Percentiles rank a stretch among this genome's conserved stretches.
phyloP scores from a whole-genome alignment of 495 filamentous ascomycete species.

The Neurospora sp. region DNA sequence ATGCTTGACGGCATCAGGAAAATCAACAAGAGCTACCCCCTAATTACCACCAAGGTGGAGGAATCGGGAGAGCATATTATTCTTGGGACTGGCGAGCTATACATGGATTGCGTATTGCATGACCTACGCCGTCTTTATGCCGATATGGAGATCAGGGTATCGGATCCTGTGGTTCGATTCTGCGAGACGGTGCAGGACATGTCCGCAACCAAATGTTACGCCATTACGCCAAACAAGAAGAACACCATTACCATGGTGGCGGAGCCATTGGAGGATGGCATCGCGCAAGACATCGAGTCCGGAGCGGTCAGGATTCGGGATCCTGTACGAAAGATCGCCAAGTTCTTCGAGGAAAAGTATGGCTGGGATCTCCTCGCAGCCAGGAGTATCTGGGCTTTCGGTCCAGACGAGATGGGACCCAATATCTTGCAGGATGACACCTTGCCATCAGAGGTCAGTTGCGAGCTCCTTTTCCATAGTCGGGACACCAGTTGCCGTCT shows the following conservation, averaged over 20 bases:
- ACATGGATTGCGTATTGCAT: constrained; percentile 98
- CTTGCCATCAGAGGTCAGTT: constrained; percentile 62
- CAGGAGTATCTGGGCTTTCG: constrained; percentile 97
- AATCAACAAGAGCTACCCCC: constrained; percentile 93
- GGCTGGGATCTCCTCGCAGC: constrained; percentile 93
- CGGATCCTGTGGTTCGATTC: constrained; percentile 94
- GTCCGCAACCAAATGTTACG: constrained; percentile 95
- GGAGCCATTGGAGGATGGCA: constrained; percentile 87
- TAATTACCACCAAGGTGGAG: constrained; percentile 93
- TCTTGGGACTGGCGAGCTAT: constrained; percentile 89
- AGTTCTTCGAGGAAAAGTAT: constrained; percentile 96
- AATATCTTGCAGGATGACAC: constrained; percentile 98
- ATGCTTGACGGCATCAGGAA: constrained; percentile 96
- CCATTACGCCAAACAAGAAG: constrained; percentile 95
- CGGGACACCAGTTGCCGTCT: not conserved
- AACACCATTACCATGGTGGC: constrained; percentile 99
- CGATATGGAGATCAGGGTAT: constrained; percentile 99
- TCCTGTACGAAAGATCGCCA: constrained; percentile 83
- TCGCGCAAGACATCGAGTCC: constrained; percentile 90
- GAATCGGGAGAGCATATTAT: constrained; percentile 97
- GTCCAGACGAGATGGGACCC: constrained; percentile 87
- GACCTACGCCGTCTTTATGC: constrained; percentile 87
- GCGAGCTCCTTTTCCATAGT: constrained; percentile 13
- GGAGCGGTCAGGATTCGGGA: constrained; percentile 87
- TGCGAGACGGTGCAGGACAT: constrained; percentile 98